phyloP scores from a whole-genome alignment of 805 yeast genomes.

The Priceomyces carsonii region DNA sequence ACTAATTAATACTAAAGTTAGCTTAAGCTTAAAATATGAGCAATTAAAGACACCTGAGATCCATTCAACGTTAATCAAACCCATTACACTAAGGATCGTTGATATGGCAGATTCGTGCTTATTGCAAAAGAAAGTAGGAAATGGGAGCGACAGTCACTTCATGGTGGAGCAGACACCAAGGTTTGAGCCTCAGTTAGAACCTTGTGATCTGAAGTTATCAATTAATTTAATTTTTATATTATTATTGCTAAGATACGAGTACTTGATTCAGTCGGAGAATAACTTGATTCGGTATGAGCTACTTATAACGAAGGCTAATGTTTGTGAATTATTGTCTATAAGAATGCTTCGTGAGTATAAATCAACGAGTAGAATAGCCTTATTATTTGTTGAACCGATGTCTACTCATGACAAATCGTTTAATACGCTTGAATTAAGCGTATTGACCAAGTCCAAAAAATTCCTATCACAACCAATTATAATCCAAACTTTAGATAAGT shows the following conservation, averaged over 20 bases:
- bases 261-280: constrained; percentile 38
- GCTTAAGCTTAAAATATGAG: constrained; percentile 48
- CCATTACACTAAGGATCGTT: constrained; percentile 42
- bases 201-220: constrained; percentile 20
- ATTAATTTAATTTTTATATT: constrained; percentile 30
- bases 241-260: constrained; percentile 38
- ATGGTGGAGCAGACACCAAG: constrained; percentile 19
- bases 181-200: constrained; percentile 18
- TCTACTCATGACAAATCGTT: constrained; percentile 29
- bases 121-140: constrained; percentile 32
- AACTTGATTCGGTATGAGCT: constrained; percentile 38
- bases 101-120: constrained; percentile 39
- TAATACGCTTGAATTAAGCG: constrained; percentile 52
- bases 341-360: constrained; percentile 49
- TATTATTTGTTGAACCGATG: constrained; percentile 49
- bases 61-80: constrained; percentile 46
- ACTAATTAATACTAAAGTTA: constrained; percentile 42
- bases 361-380: constrained; percentile 43
- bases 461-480: constrained; percentile 55
- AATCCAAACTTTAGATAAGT: constrained; percentile 44
- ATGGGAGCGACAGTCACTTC: constrained; percentile 27
- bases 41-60: constrained; percentile 54
- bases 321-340: constrained; percentile 55
- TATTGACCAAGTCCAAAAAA: constrained; percentile 52
- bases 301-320: constrained; percentile 45